Base-by-base conservation (phyloP, 495 filamentous ascomycete species). In the Lasiosphaeria ovina region DNA sequence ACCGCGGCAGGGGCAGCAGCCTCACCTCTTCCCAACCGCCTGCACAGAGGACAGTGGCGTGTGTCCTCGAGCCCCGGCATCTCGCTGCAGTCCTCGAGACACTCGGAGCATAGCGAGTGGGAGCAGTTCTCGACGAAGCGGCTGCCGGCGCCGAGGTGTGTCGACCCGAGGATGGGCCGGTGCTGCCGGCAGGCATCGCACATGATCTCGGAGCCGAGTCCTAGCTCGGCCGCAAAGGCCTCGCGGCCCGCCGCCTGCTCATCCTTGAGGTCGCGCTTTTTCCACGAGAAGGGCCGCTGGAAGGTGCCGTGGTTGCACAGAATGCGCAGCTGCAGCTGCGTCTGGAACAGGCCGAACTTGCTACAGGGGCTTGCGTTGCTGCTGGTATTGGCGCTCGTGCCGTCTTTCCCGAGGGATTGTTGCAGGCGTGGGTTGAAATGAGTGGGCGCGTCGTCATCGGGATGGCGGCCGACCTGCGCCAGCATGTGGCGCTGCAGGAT, bases 301-400 rank as follows among this genome's bases (percentile, higher is more conserved):
- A 73, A 78, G 4, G 77, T 79, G 5, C 78, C 79, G 59, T 78
- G 76, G 57, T 81, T 81, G 63, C 80, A 83, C 12, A 81, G 65
- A 16, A 74, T 69, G 3, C 80, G 72, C 12, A 81, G 68, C 49
- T 73, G 74, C 10, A 80, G 55, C n/a, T 72, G 68, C 0, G 74
- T 62, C 36, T 76, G 72, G 51, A 83, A 76, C 38, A 78, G 71
- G 3, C 60, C 60, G 33, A 62, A 57, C 48, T 62, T 57, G 35
- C 48, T 57, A 6, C 5, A 1, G 3, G n/a, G 44, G 10, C 35
- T 52, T 61, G 44, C 59, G 51, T 10, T 52, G 33, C 51, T 54
- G 51, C 7, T n/a, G 16, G 16, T 50, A 3, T n/a, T 50, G 24
- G 50, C 35, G n/a, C 4, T 24, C 50, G 33, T 53, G 38, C 12